Base-by-base conservation (phyloP, 108 stramenopile species). In the Phaeodactylum tricornutum region DNA sequence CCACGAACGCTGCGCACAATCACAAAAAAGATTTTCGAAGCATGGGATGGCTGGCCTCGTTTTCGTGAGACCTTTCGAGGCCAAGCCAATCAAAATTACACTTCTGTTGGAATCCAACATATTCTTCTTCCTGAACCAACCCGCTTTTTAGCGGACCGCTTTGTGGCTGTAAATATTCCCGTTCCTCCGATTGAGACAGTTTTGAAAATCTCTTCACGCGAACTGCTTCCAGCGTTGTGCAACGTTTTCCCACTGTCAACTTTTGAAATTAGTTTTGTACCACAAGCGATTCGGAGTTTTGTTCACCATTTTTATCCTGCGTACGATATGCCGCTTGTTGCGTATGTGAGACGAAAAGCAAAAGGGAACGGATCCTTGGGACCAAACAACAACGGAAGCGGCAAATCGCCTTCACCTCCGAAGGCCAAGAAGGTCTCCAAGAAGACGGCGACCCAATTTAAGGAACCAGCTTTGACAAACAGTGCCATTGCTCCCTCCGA, bases 251-350 rank as follows among this genome's bases (percentile, higher is more conserved):
- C 75, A 0, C 57, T 92, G 38, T 81, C 85, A 36, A 68, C 64
- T 21, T 86, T 92, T 46, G 55, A 63, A 20, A 79, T 92, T n/a
- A 80, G 78, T 57, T 61, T 71, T 28, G 59, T 87, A 6, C 79
- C 86, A 17, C 78, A 79, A 47, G 90, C 86, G 16, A 66, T 87
- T 16, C 75, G 90, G 17, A 59, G 73, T 42, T 86, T 92, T 58
- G 49, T 92, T 19, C 90, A 92, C 55, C 90, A 92, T 57, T 92
- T 92, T 46, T 84, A 73, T 43, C 86, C 83, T 2, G 89, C 89
- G 1, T 92, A 92, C 44, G 67, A 59, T 40, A 25, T 46, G 0
- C 64, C 79, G 26, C 29, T 90, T n/a, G 49, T 45, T 20, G 64
- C 70, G 8, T 76, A 61, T 48, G 72, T 24, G 1, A 52, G 5